These are phyloP conservation scores for Paramecium caudatum DNA, from an alignment of 73 alveolate genomes.

Conservation along the genomic window DNA sequence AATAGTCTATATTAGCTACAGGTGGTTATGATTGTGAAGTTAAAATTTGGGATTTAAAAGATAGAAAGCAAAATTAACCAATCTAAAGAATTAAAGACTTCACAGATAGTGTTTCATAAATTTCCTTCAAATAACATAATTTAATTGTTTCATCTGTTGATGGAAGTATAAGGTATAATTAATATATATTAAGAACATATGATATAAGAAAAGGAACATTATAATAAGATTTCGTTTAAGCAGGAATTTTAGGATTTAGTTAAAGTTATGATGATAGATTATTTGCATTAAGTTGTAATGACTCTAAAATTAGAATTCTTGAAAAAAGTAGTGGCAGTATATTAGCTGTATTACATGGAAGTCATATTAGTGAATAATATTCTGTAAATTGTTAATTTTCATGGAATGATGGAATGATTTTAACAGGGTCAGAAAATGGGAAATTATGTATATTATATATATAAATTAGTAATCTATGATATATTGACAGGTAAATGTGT, in stretches of 20 bases:
- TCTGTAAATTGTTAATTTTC: conserved; percentile 6
- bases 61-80: conserved; percentile 14
- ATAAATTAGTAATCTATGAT: conserved; percentile 26
- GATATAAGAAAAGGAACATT: conserved; percentile 50
- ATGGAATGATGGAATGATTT: conserved; percentile 49
- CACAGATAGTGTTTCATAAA: conserved; percentile 43
- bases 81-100: conserved; percentile 29
- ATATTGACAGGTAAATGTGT: conserved; percentile 31
- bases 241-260: conserved; percentile 31
- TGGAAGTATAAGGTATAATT: conserved; percentile 34
- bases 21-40: conserved; percentile 71
- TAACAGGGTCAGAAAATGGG: conserved; percentile 64
- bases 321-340: conserved; percentile 9
- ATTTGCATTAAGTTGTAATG: conserved; percentile 29
- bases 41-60: conserved; percentile 60
- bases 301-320: conserved; percentile 1
- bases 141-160: conserved; percentile 30
- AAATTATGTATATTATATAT: background rate
- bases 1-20: conserved; percentile 33
- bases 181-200: background rate
- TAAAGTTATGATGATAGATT: conserved; percentile 34
- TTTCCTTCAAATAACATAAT: background rate
- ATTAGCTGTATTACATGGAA: background rate
- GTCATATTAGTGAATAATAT: conserved; percentile 29
- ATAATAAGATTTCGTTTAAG: conserved; percentile 10